A percentile compares a stretch with the other conserved stretches of the same genome.
These are phyloP conservation scores for Aspergillus novoparasiticus DNA, from an alignment of 2,329 filamentous ascomycete species.

Conservation along the genomic window DNA sequence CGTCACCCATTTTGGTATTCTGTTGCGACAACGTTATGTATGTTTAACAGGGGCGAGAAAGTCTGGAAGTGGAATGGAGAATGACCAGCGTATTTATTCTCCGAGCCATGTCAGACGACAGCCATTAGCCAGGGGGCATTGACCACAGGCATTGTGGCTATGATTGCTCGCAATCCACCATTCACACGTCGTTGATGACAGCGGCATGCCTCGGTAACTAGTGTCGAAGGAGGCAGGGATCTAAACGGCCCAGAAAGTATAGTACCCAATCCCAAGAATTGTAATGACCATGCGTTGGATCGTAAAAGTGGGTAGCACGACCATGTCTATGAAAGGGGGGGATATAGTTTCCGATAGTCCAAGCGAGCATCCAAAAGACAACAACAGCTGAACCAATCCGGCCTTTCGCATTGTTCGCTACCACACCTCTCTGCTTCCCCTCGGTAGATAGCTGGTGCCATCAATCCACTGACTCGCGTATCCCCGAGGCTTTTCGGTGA, in stretches of 20 bases:
- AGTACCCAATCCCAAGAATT: background rate
- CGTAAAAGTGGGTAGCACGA: background rate
- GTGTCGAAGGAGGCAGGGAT: background rate
- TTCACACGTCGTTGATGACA: background rate
- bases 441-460: background rate
- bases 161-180: background rate
- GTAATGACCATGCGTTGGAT: background rate
- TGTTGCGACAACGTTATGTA: no score
- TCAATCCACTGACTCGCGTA: background rate
- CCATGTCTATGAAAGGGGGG: no score
- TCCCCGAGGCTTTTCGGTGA: background rate
- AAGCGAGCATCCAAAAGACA: background rate
- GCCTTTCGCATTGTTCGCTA: background rate
- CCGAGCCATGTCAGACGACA: background rate
- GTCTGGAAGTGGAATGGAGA: background rate
- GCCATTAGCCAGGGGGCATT: background rate
- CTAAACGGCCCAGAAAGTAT: background rate
- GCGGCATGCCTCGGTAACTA: conserved; percentile 2
- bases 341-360: background rate
- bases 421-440: background rate
- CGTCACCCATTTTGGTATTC: conserved; percentile 11
- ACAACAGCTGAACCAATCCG: background rate
- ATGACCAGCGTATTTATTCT: background rate
- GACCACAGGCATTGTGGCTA: background rate
- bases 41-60: background rate